phyloP scores from a whole-genome alignment of 75 land plant species.

The Selaginella tamariscina region DNA sequence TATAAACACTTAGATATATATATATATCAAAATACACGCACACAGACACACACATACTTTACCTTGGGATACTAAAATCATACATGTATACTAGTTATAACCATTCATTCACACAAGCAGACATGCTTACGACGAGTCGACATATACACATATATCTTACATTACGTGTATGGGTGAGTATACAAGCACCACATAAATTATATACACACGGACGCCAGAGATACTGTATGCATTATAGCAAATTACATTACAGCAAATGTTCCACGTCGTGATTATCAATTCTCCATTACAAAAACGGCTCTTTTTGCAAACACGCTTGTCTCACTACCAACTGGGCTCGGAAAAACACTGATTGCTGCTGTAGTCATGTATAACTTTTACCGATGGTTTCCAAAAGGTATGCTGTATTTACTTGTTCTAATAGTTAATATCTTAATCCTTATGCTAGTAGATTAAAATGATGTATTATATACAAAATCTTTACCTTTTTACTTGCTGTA shows the following conservation, averaged over 20 bases:
- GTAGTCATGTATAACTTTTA: constrained; percentile 95
- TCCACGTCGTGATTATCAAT: constrained; percentile 71
- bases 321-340: constrained; percentile 89
- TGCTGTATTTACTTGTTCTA: not conserved
- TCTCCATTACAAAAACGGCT: constrained; percentile 63
- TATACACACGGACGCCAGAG: not conserved
- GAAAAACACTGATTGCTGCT: constrained; percentile 96
- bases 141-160: no score
- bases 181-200: not conserved
- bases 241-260: constrained; percentile 50
- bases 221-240: not conserved
- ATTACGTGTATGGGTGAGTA: not conserved
- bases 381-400: constrained; percentile 97
- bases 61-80: no score
- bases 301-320: constrained; percentile 87
- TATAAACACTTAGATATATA: not conserved
- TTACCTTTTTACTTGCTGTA: no score
- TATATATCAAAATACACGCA: no score
- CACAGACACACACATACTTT: no score
- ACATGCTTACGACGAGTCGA: no score
- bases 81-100: no score
- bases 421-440: not conserved
- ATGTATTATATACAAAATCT: no score
- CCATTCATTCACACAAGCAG: no score
- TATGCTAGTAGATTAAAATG: no score